These are phyloP conservation scores for Herpetomonas samuelpessoai DNA, from an alignment of 208 protist species.

Conservation along the genomic window DNA sequence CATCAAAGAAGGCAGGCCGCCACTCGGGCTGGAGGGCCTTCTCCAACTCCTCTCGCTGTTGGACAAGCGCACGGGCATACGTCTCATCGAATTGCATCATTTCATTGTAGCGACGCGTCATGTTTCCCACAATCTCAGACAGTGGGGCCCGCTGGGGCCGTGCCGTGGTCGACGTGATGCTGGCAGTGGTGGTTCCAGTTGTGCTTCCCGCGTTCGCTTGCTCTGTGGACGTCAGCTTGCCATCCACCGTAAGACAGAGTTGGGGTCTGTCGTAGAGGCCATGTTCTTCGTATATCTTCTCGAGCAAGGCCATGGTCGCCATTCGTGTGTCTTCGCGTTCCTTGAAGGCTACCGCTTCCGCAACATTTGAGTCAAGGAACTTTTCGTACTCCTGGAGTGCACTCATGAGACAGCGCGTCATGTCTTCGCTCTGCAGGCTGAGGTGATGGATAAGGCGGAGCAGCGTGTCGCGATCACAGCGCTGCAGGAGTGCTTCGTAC, in stretches of 20 bases:
- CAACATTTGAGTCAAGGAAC: constrained; percentile 33
- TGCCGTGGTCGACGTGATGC: constrained; percentile 11
- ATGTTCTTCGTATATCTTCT: constrained; percentile 54
- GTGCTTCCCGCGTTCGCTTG: too few relatives aligned
- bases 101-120: constrained; percentile 55
- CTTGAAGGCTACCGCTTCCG: constrained; percentile 35
- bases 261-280: constrained; percentile 23
- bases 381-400: constrained; percentile 53
- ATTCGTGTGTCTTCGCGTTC: constrained; percentile 18
- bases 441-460: constrained; percentile 53
- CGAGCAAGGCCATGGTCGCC: constrained; percentile 35
- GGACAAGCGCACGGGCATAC: constrained; percentile 27
- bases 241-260: background rate
- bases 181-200: too few relatives aligned
- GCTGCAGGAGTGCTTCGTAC: constrained; percentile 26
- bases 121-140: constrained; percentile 33
- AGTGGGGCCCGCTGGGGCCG: constrained; percentile 27
- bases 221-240: background rate
- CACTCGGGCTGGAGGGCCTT: constrained; percentile 5
- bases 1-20: constrained; percentile 42
- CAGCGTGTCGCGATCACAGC: constrained; percentile 58
- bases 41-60: constrained; percentile 22
- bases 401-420: constrained; percentile 23
- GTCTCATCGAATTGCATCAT: constrained; percentile 46
- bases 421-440: constrained; percentile 34